These are phyloP conservation scores for Bathelium albidoporum DNA, from an alignment of 495 filamentous ascomycete genomes.

Conservation along the genomic window DNA sequence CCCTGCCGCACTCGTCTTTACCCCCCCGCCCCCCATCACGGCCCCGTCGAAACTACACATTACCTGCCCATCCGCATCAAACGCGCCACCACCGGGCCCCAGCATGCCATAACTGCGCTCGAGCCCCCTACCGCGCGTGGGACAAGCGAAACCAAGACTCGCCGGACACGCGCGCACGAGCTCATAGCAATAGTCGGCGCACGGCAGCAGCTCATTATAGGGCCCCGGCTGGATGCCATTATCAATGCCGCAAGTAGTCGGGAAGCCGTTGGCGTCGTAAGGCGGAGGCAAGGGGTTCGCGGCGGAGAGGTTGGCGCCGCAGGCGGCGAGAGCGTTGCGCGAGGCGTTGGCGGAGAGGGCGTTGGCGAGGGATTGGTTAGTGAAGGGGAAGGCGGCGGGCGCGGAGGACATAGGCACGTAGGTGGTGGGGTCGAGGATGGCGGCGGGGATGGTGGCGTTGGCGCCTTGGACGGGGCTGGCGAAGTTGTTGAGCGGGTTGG, in stretches of 20 bases:
- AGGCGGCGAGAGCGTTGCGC: constrained; percentile 12
- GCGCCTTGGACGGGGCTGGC: constrained; percentile 7
- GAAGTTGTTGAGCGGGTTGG: not conserved
- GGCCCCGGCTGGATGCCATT: constrained; percentile 63
- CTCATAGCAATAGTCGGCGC: constrained; percentile 70
- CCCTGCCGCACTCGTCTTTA: not conserved
- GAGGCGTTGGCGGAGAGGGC: constrained; percentile 15
- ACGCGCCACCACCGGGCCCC: not conserved
- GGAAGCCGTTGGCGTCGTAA: constrained; percentile 32
- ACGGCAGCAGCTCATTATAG: constrained; percentile 88
- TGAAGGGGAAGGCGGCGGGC: constrained; percentile 14
- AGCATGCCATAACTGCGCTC: constrained; percentile 53
- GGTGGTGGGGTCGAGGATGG: constrained; percentile 25
- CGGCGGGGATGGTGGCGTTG: constrained; percentile 34
- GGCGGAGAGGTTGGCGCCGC: constrained; percentile 1
- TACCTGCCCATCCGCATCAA: not conserved
- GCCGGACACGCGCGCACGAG: constrained; percentile 77
- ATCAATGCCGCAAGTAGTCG: constrained; percentile 66
- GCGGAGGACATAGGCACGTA: constrained; percentile 20
- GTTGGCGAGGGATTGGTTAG: constrained; percentile 13
- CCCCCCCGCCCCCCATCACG: not conserved
- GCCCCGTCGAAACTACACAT: constrained; percentile 3
- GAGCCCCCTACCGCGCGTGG: constrained; percentile 44
- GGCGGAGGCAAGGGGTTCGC: not conserved
- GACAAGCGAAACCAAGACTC: constrained; percentile 69